These are phyloP conservation scores for Dothistroma septosporum DNA, from an alignment of 2,329 filamentous ascomycete species.

Conservation along the genomic window DNA sequence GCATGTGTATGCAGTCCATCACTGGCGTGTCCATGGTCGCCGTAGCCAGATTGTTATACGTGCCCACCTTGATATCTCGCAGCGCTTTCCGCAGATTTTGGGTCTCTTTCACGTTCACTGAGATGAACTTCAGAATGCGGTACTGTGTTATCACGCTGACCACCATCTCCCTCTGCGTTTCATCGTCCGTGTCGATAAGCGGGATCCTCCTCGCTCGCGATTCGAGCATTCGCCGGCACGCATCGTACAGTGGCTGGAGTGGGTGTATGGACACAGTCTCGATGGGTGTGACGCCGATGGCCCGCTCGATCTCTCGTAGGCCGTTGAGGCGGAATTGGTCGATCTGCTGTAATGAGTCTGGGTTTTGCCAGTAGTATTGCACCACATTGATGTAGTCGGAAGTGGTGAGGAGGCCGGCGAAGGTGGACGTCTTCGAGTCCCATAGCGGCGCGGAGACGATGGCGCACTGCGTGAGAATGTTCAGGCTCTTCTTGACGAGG, in stretches of 20 bases:
- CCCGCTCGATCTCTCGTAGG: slow-evolving; percentile 90
- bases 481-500: slow-evolving; percentile 93
- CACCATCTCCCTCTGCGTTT: slow-evolving; percentile 86
- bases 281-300: slow-evolving; percentile 82
- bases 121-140: slow-evolving; percentile 96
- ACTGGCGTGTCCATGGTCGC: slow-evolving; percentile 86
- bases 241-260: slow-evolving; percentile 85
- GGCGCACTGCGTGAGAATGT: slow-evolving; percentile 92
- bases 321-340: slow-evolving; percentile 92
- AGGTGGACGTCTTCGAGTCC: slow-evolving; percentile 89
- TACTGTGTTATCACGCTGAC: slow-evolving; percentile 98
- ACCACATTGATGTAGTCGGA: slow-evolving; percentile 99
- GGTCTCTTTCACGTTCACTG: slow-evolving; percentile 88
- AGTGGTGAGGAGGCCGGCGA: slow-evolving; percentile 89
- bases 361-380: slow-evolving; percentile 98
- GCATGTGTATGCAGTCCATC: slow-evolving; percentile 87
- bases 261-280: slow-evolving; percentile 97
- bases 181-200: slow-evolving; percentile 87
- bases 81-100: slow-evolving; percentile 84
- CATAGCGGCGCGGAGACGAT: slow-evolving; percentile 97
- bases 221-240: slow-evolving; percentile 87
- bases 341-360: slow-evolving; percentile 80
- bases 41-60: slow-evolving; percentile 75
- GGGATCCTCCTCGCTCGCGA: slow-evolving; percentile 91
- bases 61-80: slow-evolving; percentile 77